phyloP scores from a whole-genome alignment of 2,329 filamentous ascomycete species.

The Colletotrichum orbiculare region DNA sequence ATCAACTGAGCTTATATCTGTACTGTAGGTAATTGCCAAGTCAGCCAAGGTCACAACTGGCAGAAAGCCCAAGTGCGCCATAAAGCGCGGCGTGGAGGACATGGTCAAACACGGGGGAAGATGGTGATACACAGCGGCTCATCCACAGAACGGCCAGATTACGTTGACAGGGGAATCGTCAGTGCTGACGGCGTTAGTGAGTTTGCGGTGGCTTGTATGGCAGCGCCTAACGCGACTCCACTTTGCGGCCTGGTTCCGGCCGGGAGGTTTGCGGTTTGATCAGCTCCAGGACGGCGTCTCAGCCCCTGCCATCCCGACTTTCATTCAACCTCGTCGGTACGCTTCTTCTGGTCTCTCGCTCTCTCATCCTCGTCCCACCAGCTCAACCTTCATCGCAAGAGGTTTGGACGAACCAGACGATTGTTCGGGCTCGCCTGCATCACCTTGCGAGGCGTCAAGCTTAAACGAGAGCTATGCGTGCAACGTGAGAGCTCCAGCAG shows the following conservation, averaged over 20 bases:
- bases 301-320: conserved; percentile 32
- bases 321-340: neutral
- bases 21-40: neutral
- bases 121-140: conserved; percentile 32
- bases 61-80: neutral
- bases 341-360: no score
- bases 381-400: neutral
- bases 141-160: conserved; percentile 16
- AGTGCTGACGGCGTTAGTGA: conserved; percentile 14
- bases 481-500: conserved; percentile 9
- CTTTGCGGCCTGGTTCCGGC: conserved; percentile 13
- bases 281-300: conserved; percentile 39
- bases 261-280: conserved; percentile 39
- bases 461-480: conserved; percentile 1
- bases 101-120: conserved; percentile 33
- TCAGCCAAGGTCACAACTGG: neutral
- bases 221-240: conserved; percentile 2
- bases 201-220: neutral
- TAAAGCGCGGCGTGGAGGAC: conserved; percentile 3
- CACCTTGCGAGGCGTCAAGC: conserved; percentile 9
- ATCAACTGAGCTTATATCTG: no score
- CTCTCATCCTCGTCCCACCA: no score
- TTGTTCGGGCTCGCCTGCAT: conserved; percentile 1
- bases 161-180: conserved; percentile 22
- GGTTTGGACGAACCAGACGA: conserved; percentile 18